These are phyloP conservation scores for Talaromyces amestolkiae DNA, from an alignment of 2,329 filamentous ascomycete species.

Conservation along the genomic window DNA sequence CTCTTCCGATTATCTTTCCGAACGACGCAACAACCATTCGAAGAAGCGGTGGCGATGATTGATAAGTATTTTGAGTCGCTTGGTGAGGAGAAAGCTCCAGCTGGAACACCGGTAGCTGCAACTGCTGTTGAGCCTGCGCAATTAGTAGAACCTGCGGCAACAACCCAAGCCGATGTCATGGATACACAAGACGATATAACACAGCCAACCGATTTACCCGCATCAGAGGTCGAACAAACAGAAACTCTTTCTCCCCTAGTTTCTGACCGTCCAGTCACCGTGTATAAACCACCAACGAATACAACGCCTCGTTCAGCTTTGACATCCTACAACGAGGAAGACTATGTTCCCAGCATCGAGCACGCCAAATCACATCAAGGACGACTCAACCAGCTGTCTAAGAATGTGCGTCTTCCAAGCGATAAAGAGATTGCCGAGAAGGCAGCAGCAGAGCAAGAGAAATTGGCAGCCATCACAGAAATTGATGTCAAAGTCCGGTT, in stretches of 20 bases:
- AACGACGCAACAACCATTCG: slow-evolving; percentile 72
- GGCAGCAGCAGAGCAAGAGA: slow-evolving; percentile 63
- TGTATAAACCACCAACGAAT: slow-evolving; percentile 76
- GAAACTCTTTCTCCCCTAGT: slow-evolving; percentile 32
- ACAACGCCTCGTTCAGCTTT: slow-evolving; percentile 72
- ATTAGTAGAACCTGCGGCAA: background rate
- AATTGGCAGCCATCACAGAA: slow-evolving; percentile 63
- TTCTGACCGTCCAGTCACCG: slow-evolving; percentile 54
- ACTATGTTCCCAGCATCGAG: slow-evolving; percentile 76
- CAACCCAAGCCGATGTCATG: background rate
- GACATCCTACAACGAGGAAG: slow-evolving; percentile 64
- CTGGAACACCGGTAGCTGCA: background rate
- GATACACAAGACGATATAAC: background rate
- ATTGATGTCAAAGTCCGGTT: slow-evolving; percentile 80
- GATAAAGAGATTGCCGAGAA: slow-evolving; percentile 76
- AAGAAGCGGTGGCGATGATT: slow-evolving; percentile 82
- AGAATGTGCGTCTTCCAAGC: slow-evolving; percentile 75
- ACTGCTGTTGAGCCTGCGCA: background rate
- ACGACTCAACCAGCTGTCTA: slow-evolving; percentile 71
- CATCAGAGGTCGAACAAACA: slow-evolving; percentile 14
- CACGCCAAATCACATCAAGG: slow-evolving; percentile 78
- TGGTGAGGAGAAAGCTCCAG: slow-evolving; percentile 30
- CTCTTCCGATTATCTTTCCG: slow-evolving; percentile 75
- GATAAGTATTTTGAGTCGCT: slow-evolving; percentile 65
- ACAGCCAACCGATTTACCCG: background rate